These are phyloP conservation scores for Leavenworthia alabamica DNA, from an alignment of 345 rosid genomes.

Conservation along the genomic window DNA sequence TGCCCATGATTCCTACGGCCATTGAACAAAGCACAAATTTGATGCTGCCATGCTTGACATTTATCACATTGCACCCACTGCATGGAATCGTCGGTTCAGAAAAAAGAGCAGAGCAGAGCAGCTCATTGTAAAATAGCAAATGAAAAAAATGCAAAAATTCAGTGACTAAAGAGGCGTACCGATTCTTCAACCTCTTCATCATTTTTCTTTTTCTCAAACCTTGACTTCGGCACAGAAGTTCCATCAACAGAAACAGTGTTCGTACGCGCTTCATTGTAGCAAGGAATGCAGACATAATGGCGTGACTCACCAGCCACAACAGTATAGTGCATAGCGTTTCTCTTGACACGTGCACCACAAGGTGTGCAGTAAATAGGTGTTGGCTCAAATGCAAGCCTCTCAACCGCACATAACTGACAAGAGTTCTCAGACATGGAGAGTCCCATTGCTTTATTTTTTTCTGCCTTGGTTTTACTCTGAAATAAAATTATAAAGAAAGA, in stretches of 20 bases:
- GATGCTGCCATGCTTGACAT: constrained; percentile 99
- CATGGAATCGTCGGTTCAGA: constrained; percentile 30
- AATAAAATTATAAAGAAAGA: constrained; percentile 12
- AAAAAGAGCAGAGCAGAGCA: constrained; percentile 7
- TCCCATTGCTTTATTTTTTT: constrained; percentile 96
- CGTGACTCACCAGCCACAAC: constrained; percentile 86
- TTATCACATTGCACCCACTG: constrained; percentile 99
- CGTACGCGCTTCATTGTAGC: constrained; percentile 90
- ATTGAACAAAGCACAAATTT: constrained; percentile 93
- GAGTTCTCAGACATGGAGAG: constrained; percentile 90
- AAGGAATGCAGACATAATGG: constrained; percentile 87
- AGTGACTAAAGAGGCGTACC: constrained; percentile 42
- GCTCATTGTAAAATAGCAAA: background rate
- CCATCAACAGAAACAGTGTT: constrained; percentile 73
- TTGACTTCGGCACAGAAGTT: constrained; percentile 53
- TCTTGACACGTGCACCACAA: constrained; percentile 95
- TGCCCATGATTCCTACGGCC: constrained; percentile 97
- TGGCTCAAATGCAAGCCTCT: constrained; percentile 98
- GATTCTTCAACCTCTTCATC: constrained; percentile 99
- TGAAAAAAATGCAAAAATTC: background rate
- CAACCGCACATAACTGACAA: constrained; percentile 99
- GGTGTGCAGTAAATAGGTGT: constrained; percentile 92
- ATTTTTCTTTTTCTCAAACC: constrained; percentile 95
- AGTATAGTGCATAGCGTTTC: constrained; percentile 92
- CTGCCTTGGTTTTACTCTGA: constrained; percentile 95